Conservation (phyloP, 1,139 yeast genomes). For the Saccharomyces hybrid region DNA sequence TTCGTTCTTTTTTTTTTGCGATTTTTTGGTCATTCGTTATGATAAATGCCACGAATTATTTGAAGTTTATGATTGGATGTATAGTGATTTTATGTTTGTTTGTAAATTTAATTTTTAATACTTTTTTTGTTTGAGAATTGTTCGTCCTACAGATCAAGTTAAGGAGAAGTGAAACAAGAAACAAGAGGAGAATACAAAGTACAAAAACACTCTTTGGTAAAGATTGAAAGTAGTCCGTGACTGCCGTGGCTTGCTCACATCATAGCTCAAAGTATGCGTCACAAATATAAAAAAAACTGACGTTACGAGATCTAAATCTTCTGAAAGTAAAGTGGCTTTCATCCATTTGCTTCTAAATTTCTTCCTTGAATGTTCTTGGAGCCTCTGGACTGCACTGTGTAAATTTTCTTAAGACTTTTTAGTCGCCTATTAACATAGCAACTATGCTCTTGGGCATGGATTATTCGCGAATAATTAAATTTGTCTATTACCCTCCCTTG, state of each 20-base stretch:
- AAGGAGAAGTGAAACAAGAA: background rate
- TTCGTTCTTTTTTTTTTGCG: constrained; percentile 2
- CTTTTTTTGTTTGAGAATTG: background rate
- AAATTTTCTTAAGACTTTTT: background rate
- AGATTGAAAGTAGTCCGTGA: background rate
- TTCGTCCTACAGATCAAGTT: background rate
- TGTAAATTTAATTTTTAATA: background rate
- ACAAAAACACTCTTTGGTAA: background rate
- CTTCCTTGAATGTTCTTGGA: background rate
- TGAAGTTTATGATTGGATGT: background rate
- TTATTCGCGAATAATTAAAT: background rate
- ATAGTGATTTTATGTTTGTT: background rate
- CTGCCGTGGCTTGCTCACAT: background rate
- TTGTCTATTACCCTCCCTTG: background rate
- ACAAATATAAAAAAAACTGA: background rate
- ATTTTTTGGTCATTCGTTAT: background rate
- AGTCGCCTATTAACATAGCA: background rate
- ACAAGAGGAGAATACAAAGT: background rate
- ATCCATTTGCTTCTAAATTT: background rate
- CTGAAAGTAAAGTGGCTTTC: background rate
- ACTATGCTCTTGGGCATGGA: background rate
- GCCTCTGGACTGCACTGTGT: background rate
- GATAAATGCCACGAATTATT: background rate
- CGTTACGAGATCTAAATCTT: background rate
- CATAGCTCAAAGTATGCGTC: background rate